Percentiles rank a stretch among this genome's conserved stretches.
Evolutionary conservation across 768 basidiomycete species (phyloP).

Genomic region (Exidia glandulosa): DNA sequence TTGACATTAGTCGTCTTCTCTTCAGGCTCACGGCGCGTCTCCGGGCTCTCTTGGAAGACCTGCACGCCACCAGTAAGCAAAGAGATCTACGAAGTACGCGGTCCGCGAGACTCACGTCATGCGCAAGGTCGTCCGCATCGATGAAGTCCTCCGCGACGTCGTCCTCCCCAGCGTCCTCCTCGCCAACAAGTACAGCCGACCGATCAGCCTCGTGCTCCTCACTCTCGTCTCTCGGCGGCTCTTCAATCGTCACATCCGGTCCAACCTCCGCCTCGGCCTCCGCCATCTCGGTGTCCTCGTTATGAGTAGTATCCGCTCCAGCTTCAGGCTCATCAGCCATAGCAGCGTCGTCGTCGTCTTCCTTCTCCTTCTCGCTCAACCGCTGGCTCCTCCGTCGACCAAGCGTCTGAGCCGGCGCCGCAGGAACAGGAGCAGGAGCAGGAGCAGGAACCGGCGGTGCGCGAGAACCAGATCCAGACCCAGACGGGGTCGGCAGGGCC

Average conservation of each 20-base stretch:
- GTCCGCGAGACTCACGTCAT: constrained; percentile 34
- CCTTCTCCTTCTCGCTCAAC: constrained; percentile 20
- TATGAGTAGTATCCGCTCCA: constrained; percentile 1
- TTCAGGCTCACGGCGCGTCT: constrained; percentile 33
- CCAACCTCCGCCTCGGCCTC: constrained; percentile 3
- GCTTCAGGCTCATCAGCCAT: constrained; percentile 6
- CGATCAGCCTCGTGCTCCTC: constrained; percentile 6
- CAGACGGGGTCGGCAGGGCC: constrained; percentile 35
- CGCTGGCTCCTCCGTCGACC: constrained; percentile 72
- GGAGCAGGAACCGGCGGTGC: constrained; percentile 7
- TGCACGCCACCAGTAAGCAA: constrained; percentile 12
- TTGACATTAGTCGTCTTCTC: constrained; percentile 79
- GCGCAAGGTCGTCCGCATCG: constrained; percentile 79
- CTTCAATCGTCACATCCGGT: too few species aligned
- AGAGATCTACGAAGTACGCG: background rate
- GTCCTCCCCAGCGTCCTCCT: constrained; percentile 31
- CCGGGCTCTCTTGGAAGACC: constrained; percentile 81
- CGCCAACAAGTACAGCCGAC: constrained; percentile 4
- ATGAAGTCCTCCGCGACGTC: constrained; percentile 66
- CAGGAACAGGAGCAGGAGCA: constrained; percentile 19
- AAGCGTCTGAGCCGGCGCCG: constrained; percentile 16
- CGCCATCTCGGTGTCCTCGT: constrained; percentile 8
- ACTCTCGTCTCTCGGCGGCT: too few species aligned
- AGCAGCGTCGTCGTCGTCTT: background rate
- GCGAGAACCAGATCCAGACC: too few species aligned